A percentile compares a stretch with the other conserved stretches of the same genome.
Evolutionary conservation across 331 rosid species (phyloP).

Genomic region (Telfairia occidentalis): DNA sequence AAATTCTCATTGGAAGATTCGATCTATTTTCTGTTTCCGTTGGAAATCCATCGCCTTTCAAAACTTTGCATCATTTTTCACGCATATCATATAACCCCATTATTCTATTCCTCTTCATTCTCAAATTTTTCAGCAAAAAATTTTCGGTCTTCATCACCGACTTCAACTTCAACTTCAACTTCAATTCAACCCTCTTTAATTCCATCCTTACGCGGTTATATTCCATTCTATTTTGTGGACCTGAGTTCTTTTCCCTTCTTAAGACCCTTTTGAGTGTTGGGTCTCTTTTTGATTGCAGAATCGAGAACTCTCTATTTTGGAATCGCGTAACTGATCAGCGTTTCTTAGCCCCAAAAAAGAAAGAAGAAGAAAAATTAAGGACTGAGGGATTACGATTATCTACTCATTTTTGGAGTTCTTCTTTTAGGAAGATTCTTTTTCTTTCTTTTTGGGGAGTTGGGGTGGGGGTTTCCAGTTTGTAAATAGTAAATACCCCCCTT

Average conservation of each 20-base stretch:
- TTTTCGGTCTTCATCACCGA: not conserved
- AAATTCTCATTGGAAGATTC: constrained; percentile 4
- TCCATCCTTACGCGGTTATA: not conserved
- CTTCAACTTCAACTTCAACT: not conserved
- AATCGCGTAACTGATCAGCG: not conserved
- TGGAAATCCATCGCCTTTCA: not conserved
- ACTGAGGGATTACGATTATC: not conserved
- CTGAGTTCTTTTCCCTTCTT: not conserved
- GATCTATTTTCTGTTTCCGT: not conserved
- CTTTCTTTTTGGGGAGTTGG: not conserved
- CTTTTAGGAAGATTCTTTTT: constrained; percentile 1
- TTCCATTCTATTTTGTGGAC: not conserved
- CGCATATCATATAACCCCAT: not conserved
- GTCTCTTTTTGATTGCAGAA: not conserved
- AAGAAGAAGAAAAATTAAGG: not conserved
- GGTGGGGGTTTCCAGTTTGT: not conserved
- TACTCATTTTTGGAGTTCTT: not conserved
- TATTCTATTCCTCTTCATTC: not conserved
- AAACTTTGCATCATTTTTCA: not conserved
- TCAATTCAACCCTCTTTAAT: not conserved
- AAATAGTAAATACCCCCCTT: not conserved
- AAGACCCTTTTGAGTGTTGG: not conserved
- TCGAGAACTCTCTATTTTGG: not conserved
- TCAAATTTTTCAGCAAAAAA: not conserved
- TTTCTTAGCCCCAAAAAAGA: not conserved